Evolutionary conservation across 164 flowering plant genomes (phyloP).

Genomic region (Umbellularia californica): DNA sequence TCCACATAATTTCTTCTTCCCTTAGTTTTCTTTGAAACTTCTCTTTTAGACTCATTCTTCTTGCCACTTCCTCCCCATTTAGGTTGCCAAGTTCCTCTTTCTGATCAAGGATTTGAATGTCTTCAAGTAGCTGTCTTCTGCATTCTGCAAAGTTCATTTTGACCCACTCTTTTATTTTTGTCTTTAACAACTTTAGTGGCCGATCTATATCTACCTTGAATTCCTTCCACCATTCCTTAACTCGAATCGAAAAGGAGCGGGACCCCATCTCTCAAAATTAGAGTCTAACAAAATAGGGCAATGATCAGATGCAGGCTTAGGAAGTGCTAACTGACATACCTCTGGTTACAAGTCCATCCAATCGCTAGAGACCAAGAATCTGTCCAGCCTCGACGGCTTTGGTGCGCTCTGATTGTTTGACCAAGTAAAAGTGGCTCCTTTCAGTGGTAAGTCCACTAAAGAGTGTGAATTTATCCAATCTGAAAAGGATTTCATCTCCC

Average conservation of each 20-base stretch:
- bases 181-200: neutral
- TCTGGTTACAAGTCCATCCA: neutral
- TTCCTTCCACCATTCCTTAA: neutral
- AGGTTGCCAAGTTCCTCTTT: neutral
- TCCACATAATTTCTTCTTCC: neutral
- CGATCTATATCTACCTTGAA: neutral
- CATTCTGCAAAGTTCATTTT: neutral
- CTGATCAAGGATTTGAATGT: neutral
- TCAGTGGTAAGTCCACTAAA: neutral
- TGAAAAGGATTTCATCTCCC: neutral
- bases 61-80: neutral
- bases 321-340: neutral
- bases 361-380: neutral
- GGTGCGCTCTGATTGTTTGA: neutral
- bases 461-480: too few relatives aligned
- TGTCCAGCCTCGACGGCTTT: neutral
- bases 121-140: neutral
- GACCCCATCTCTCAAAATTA: neutral
- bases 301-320: neutral
- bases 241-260: neutral
- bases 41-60: neutral
- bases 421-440: neutral
- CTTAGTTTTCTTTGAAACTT: neutral
- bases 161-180: neutral
- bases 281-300: neutral